phyloP scores from a whole-genome alignment of 2,329 filamentous ascomycete species.

The Paecilomyces niveus region DNA sequence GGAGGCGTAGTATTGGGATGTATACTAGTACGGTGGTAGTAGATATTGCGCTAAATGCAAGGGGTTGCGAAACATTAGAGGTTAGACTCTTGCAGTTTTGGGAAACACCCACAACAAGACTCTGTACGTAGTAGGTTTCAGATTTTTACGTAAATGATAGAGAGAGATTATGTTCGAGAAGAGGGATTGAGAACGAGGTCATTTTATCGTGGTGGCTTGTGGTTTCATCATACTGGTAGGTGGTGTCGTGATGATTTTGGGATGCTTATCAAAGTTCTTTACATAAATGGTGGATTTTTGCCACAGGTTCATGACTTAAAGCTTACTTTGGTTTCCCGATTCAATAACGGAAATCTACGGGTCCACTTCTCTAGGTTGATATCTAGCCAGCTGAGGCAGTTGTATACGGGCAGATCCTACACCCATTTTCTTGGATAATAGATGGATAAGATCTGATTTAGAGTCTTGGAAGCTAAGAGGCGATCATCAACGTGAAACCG shows the following conservation, averaged over 20 bases:
- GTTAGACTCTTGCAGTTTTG: neutral
- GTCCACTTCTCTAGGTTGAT: neutral
- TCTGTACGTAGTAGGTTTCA: neutral
- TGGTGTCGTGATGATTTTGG: neutral
- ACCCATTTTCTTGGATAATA: neutral
- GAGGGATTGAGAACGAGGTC: neutral
- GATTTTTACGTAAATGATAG: neutral
- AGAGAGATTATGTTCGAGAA: neutral
- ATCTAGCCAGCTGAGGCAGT: neutral
- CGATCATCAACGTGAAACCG: neutral
- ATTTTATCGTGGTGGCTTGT: neutral
- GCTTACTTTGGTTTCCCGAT: neutral
- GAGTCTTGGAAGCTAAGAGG: neutral
- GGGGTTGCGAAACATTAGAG: neutral
- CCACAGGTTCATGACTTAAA: neutral
- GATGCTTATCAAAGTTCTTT: too few species aligned
- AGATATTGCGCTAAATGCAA: neutral
- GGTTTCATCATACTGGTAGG: neutral
- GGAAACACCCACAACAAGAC: neutral
- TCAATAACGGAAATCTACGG: neutral
- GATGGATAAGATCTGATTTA: neutral
- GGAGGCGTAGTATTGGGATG: neutral
- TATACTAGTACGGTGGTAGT: too few species aligned
- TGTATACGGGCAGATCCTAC: neutral
- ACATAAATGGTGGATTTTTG: neutral